Conservation (phyloP, 441 rosid genomes). For the Pelargonium fulgidum region DNA sequence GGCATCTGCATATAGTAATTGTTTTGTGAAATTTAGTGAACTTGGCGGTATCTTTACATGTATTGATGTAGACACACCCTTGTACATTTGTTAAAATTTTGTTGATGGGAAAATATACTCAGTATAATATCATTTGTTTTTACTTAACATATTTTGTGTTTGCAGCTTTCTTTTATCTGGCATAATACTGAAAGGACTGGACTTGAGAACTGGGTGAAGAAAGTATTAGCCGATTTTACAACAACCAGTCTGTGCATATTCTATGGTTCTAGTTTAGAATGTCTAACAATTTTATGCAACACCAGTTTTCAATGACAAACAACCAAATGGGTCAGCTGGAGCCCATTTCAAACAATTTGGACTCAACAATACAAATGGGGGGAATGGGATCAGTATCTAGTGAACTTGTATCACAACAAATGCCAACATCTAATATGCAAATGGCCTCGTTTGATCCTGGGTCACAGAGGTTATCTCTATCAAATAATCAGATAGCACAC, state of each 20-base stretch:
- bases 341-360: slow-evolving; percentile 21
- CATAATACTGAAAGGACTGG: no score
- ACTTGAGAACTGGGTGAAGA: neutral
- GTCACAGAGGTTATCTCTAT: slow-evolving; percentile 23
- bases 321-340: slow-evolving; percentile 41
- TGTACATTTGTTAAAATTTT: neutral
- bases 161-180: neutral
- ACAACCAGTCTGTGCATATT: slow-evolving; percentile 23
- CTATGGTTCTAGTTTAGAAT: slow-evolving; percentile 28
- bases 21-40: neutral
- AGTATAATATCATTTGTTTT: neutral
- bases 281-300: slow-evolving; percentile 52
- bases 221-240: slow-evolving; percentile 13
- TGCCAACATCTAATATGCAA: slow-evolving; percentile 21
- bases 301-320: slow-evolving; percentile 33
- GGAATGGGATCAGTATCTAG: slow-evolving; percentile 20
- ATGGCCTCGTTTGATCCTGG: slow-evolving; percentile 22
- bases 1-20: neutral
- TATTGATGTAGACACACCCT: neutral
- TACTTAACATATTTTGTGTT: neutral
- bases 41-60: neutral
- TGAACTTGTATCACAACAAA: slow-evolving; percentile 26
- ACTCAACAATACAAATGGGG: slow-evolving; percentile 30
- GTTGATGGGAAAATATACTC: neutral
- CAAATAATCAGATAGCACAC: slow-evolving; percentile 29